Evolutionary conservation across 192 early-diverging fungal genomes (phyloP).

Genomic region (Phlyctochytrium arcticum): DNA sequence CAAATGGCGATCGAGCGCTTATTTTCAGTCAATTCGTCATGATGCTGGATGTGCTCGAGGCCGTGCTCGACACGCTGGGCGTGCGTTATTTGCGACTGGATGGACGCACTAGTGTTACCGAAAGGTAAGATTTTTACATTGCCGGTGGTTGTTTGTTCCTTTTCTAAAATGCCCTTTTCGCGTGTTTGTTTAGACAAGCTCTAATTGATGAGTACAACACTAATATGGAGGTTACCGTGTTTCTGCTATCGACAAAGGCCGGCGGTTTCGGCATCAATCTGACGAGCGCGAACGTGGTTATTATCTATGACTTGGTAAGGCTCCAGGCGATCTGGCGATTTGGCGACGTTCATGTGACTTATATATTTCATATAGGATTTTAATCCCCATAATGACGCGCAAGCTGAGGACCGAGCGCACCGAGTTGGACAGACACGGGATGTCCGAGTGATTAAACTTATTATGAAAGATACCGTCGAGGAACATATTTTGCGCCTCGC

Average conservation of each 20-base stretch:
- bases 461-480: conserved; percentile 67
- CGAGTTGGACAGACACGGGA: conserved; percentile 80
- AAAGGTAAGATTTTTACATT: conserved; percentile 18
- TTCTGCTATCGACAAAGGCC: conserved; percentile 93
- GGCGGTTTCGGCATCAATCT: conserved; percentile 97
- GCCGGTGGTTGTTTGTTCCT: background rate
- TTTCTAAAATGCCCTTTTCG: background rate
- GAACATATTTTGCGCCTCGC: conserved; percentile 60
- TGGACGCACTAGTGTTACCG: conserved; percentile 27
- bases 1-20: conserved; percentile 43
- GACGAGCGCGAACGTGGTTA: conserved; percentile 89
- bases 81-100: conserved; percentile 36
- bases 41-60: conserved; percentile 53
- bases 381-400: conserved; percentile 72
- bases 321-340: conserved; percentile 39
- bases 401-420: conserved; percentile 79
- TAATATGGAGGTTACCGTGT: conserved; percentile 55
- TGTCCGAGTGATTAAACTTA: conserved; percentile 70
- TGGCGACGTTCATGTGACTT: conserved; percentile 15
- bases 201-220: conserved; percentile 78
- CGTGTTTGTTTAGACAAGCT: conserved; percentile 36
- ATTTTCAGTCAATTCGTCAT: conserved; percentile 54
- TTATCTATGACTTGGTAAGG: conserved; percentile 68
- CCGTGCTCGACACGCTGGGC: conserved; percentile 33
- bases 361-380: conserved; percentile 68